A percentile compares a stretch with the other conserved stretches of the same genome.
These are phyloP conservation scores for Candida gorgasii DNA, from an alignment of 805 yeast genomes.

Conservation along the genomic window DNA sequence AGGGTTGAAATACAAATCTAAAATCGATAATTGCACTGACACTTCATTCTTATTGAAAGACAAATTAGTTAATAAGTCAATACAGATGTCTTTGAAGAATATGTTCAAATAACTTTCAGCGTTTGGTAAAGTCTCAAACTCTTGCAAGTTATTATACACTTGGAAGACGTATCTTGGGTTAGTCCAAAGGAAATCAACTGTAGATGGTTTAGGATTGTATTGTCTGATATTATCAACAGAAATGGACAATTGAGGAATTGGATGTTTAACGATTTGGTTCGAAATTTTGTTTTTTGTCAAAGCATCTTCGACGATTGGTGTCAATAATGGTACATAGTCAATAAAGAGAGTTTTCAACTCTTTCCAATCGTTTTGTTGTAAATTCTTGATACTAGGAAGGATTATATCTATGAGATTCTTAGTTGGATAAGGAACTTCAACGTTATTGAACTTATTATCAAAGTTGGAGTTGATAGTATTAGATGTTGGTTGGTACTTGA, in stretches of 20 bases:
- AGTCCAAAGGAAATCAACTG: slow-evolving; percentile 65
- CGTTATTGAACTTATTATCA: slow-evolving; percentile 32
- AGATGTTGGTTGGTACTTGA: slow-evolving; percentile 25
- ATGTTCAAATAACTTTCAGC: slow-evolving; percentile 44
- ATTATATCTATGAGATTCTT: slow-evolving; percentile 50
- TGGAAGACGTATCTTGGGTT: slow-evolving; percentile 62
- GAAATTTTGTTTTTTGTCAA: slow-evolving; percentile 38
- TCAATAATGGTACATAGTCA: slow-evolving; percentile 30
- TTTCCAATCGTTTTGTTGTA: slow-evolving; percentile 44
- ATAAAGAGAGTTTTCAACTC: slow-evolving; percentile 34
- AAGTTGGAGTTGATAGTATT: slow-evolving; percentile 28
- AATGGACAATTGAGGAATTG: slow-evolving; percentile 35
- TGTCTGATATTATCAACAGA: slow-evolving; percentile 15
- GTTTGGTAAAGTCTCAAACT: slow-evolving; percentile 58
- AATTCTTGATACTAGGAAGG: slow-evolving; percentile 46
- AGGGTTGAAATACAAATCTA: slow-evolving; percentile 70
- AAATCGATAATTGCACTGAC: slow-evolving; percentile 73
- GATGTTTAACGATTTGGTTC: slow-evolving; percentile 39
- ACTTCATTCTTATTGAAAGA: slow-evolving; percentile 90
- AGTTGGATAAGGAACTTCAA: slow-evolving; percentile 50
- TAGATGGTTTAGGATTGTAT: slow-evolving; percentile 24
- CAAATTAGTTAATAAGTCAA: slow-evolving; percentile 73
- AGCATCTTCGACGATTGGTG: slow-evolving; percentile 34
- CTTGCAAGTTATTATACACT: slow-evolving; percentile 52
- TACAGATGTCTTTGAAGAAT: slow-evolving; percentile 70